phyloP scores from a whole-genome alignment of 1,284 basidiomycete species.

The Cerioporus squamosus region DNA sequence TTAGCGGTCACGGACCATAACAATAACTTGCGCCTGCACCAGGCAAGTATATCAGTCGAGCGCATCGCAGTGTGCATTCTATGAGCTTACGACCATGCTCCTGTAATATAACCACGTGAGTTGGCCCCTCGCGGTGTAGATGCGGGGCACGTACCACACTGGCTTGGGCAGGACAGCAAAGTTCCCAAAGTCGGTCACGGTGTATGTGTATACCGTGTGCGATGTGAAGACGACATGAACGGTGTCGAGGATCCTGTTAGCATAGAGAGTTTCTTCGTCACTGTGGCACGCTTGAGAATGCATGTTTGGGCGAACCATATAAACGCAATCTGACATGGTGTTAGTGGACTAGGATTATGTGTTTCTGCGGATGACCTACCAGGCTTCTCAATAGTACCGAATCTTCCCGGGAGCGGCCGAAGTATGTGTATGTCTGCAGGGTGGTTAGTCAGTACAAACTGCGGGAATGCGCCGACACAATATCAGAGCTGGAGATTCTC shows the following conservation, averaged over 20 bases:
- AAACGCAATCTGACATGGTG: not conserved
- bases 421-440: constrained; percentile 11
- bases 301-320: not conserved
- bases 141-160: not conserved
- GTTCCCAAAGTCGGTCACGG: constrained; percentile 7
- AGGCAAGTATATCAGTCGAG: too few relatives aligned
- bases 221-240: constrained; percentile 13
- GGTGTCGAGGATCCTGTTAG: constrained; percentile 12
- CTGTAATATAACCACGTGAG: too few relatives aligned
- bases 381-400: not conserved
- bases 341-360: too few relatives aligned
- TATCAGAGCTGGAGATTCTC: too few relatives aligned
- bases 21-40: too few relatives aligned
- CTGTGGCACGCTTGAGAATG: too few relatives aligned
- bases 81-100: too few relatives aligned
- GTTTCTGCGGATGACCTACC: not conserved
- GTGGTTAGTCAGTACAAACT: constrained; percentile 12
- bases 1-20: too few relatives aligned
- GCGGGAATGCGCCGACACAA: too few relatives aligned
- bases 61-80: too few relatives aligned
- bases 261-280: too few relatives aligned
- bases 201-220: constrained; percentile 12
- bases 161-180: not conserved
- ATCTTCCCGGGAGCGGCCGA: not conserved
- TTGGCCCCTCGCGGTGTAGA: too few relatives aligned